Base-by-base conservation (phyloP, 306 rosid genomes). In the Quercus glauca region DNA sequence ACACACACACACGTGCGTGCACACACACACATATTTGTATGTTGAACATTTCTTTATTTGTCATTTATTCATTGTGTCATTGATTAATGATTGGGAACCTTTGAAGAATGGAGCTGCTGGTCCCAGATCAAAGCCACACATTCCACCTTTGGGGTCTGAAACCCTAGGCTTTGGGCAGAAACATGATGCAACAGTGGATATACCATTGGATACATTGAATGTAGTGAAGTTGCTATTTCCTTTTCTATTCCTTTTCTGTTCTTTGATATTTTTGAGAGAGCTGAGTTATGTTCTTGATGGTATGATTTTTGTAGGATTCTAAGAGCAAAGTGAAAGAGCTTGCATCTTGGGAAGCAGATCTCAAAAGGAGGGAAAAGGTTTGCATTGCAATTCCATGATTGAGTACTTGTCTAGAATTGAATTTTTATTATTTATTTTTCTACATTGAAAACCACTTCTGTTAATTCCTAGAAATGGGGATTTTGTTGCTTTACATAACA, bases 291-390 rank as follows among this genome's bases (percentile, higher is more conserved):
- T 53, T 69, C 52, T 70, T 51, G 78, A 51, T 57, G 61, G 73
- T 81, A 45, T 80, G 33, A 23, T 82, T 87, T 35, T 56, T 8
- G 33, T 74, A 96, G 98, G 96, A 89, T 76, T 90, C 98, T 53
- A 96, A 89, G 84, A 86, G 86, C 83, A 96, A 86, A 72, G 90
- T 80, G 78, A 87, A 88, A 80, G 99, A 96, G 83, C 94, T 96
- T 83, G 97, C 97, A 78, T 69, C 78, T 35, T 93, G 99, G 96
- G 99, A 93, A 85, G 94, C 96, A 6, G 98, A 96, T 85, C 91
- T 96, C 58, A 91, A 81, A 82, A 87, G 86, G 88, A 91, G 87
- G 82, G 99, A 94, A 84, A 89, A 88, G 95, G 99, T 92, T 57
- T 17, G 25, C 55, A 56, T 55, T 56, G n/a, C 78, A 60, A 60